Conservation (phyloP, 2,329 filamentous ascomycete genomes). For the Dactylellina leptospora region DNA sequence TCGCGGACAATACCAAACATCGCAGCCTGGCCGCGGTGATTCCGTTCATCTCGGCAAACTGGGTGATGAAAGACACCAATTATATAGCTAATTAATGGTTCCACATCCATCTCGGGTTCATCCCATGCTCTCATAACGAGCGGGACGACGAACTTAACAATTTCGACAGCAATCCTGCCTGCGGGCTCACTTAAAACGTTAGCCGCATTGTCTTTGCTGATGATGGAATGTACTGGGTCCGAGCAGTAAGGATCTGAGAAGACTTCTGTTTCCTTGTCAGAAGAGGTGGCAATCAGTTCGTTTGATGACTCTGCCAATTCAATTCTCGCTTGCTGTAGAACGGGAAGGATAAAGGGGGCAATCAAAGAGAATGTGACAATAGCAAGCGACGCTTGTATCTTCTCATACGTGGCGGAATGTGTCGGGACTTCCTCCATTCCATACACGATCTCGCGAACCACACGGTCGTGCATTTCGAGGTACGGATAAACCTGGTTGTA, state of each 20-base stretch:
- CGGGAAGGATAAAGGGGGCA: slow-evolving; percentile 83
- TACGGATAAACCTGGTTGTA: slow-evolving; percentile 85
- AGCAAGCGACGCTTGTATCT: slow-evolving; percentile 85
- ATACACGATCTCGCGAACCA: slow-evolving; percentile 79
- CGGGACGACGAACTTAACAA: slow-evolving; percentile 79
- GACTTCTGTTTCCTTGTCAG: slow-evolving; percentile 61
- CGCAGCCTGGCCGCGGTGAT: slow-evolving; percentile 78
- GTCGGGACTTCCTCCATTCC: slow-evolving; percentile 82
- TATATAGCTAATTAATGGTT: slow-evolving; percentile 84
- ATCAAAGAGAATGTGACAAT: slow-evolving; percentile 91
- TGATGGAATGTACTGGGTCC: slow-evolving; percentile 93
- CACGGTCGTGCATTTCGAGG: slow-evolving; percentile 87
- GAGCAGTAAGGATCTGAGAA: slow-evolving; percentile 71
- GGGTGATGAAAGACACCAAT: slow-evolving; percentile 90
- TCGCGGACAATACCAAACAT: slow-evolving; percentile 88
- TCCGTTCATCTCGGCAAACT: slow-evolving; percentile 74
- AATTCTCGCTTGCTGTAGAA: slow-evolving; percentile 31
- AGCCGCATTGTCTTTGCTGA: slow-evolving; percentile 94
- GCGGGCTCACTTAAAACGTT: slow-evolving; percentile 90
- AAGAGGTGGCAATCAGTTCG: slow-evolving; percentile 27
- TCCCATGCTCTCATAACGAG: slow-evolving; percentile 91
- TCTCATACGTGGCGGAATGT: slow-evolving; percentile 67
- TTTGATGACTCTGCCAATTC: slow-evolving; percentile 45
- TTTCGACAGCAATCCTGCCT: slow-evolving; percentile 79
- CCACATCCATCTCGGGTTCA: slow-evolving; percentile 79